Evolutionary conservation across 1,284 basidiomycete genomes (phyloP).

Genomic region (Grifola frondosa): DNA sequence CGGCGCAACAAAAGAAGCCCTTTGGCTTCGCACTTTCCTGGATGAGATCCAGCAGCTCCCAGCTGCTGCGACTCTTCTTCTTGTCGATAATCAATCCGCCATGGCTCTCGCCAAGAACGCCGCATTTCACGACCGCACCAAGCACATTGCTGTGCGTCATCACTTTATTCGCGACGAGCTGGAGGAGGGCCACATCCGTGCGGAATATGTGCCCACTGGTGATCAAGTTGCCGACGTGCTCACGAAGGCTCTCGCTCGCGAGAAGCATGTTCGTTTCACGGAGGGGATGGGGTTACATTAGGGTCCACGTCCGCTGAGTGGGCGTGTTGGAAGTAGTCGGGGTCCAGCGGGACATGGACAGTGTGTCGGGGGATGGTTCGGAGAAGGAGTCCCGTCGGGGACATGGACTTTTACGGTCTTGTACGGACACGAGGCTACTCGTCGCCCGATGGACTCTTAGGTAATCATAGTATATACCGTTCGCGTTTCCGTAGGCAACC

Average conservation of each 20-base stretch:
- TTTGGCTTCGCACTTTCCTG: conserved; percentile 21
- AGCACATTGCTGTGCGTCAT: conserved; percentile 15
- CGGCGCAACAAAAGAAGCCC: conserved; percentile 13
- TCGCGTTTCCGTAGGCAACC: no score
- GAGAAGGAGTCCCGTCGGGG: no score
- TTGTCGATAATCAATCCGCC: conserved; percentile 14
- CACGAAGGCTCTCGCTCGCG: conserved; percentile 4
- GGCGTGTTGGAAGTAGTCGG: no score
- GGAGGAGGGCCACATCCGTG: conserved; percentile 6
- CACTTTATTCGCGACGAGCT: conserved; percentile 15
- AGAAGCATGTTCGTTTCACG: conserved; percentile 2
- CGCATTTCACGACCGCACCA: conserved; percentile 11
- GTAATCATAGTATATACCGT: no score
- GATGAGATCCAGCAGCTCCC: conserved; percentile 8
- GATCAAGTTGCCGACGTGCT: conserved; percentile 8
- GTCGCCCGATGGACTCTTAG: no score
- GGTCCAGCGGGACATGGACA: no score
- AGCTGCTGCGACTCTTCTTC: background rate
- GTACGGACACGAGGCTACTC: no score
- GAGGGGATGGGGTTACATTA: conserved; percentile 31
- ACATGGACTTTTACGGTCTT: no score
- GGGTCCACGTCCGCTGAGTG: conserved; percentile 36
- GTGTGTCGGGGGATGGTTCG: no score
- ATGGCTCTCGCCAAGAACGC: conserved; percentile 13
- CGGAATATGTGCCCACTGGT: conserved; percentile 9